These are phyloP conservation scores for Oryza coarctata DNA, from an alignment of 176 grass and related monocot genomes.

Conservation along the genomic window DNA sequence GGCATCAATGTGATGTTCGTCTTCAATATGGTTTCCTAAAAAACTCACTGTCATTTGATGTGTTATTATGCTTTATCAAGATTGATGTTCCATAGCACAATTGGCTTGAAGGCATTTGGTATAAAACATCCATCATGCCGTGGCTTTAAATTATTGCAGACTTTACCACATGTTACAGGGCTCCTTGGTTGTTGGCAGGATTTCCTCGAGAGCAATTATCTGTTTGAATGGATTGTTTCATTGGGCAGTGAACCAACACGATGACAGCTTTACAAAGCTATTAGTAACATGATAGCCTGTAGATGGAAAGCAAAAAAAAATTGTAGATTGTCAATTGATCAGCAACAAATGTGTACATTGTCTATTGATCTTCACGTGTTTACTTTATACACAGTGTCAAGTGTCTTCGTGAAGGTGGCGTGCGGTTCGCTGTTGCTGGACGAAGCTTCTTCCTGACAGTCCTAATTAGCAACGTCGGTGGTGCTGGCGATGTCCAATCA, in stretches of 20 bases:
- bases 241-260: neutral
- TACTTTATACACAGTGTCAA: conserved; percentile 59
- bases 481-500: conserved; percentile 70
- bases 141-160: neutral
- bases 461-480: conserved; percentile 90
- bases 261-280: neutral
- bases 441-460: conserved; percentile 71
- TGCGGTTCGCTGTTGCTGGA: conserved; percentile 67
- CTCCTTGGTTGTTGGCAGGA: neutral
- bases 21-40: neutral
- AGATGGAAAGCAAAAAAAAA: neutral
- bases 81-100: conserved; percentile 6
- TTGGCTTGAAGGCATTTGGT: neutral
- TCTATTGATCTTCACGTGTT: neutral
- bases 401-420: conserved; percentile 77
- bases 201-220: conserved; percentile 14
- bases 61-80: neutral
- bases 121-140: neutral
- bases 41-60: neutral
- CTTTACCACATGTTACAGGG: neutral
- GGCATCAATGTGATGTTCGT: neutral
- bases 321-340: neutral
- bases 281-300: neutral
- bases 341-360: neutral
- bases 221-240: neutral